phyloP scores from a whole-genome alignment of 2,329 filamentous ascomycete species.

The Aspergillus candidus region DNA sequence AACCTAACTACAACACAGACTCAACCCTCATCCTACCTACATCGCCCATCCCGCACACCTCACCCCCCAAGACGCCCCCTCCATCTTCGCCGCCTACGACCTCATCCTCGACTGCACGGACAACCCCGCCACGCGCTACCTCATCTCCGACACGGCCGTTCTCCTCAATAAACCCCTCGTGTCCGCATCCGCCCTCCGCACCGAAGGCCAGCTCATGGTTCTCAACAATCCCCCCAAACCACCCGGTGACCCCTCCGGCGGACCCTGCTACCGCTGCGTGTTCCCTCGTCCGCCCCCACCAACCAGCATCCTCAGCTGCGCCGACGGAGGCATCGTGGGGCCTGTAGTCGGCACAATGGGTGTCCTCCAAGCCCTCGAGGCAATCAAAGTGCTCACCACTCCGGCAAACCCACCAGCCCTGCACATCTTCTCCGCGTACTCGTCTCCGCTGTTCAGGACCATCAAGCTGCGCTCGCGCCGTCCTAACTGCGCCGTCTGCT shows the following conservation, averaged over 20 bases:
- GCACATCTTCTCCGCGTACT: slow-evolving; percentile 42
- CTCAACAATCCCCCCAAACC: slow-evolving; percentile 71
- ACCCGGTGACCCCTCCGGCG: slow-evolving; percentile 53
- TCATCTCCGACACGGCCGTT: slow-evolving; percentile 86
- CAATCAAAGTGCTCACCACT: slow-evolving; percentile 69
- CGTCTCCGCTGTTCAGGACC: slow-evolving; percentile 56
- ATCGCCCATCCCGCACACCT: slow-evolving; percentile 59
- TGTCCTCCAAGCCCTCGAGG: slow-evolving; percentile 81
- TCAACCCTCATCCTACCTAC: slow-evolving; percentile 69
- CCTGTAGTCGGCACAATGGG: slow-evolving; percentile 93
- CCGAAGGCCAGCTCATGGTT: slow-evolving; percentile 83
- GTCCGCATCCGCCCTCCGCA: slow-evolving; percentile 81
- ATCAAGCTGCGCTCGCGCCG: slow-evolving; percentile 67
- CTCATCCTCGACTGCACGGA: slow-evolving; percentile 92
- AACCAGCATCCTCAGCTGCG: slow-evolving; percentile 75
- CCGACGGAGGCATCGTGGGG: slow-evolving; percentile 86
- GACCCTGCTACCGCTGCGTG: slow-evolving; percentile 89
- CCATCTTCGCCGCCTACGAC: slow-evolving; percentile 66
- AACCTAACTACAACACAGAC: slow-evolving; percentile 35
- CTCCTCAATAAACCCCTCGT: slow-evolving; percentile 72
- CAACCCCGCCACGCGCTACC: slow-evolving; percentile 82
- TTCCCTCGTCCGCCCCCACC: slow-evolving; percentile 83
- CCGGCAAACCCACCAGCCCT: slow-evolving; percentile 27
- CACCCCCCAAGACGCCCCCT: slow-evolving; percentile 59
- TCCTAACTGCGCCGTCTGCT: slow-evolving; percentile 70